Percentiles rank a stretch among this genome's conserved stretches.
Conservation (phyloP, 345 rosid genomes). For the Mercurialis annua region DNA sequence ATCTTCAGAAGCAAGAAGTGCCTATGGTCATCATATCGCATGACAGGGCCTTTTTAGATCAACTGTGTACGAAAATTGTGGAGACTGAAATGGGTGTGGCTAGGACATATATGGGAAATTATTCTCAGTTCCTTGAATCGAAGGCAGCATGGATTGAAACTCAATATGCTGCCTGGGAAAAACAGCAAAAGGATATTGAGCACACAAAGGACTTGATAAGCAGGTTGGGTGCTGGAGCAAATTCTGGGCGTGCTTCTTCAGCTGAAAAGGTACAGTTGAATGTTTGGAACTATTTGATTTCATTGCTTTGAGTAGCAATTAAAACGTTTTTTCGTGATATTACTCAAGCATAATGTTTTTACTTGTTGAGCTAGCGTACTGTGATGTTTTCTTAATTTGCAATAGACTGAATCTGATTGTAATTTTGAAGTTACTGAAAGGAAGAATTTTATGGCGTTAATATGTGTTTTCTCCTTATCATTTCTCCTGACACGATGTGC, state of each 20-base stretch:
- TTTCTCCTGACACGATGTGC: background rate
- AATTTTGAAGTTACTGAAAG: background rate
- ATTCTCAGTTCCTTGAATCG: slow-evolving; percentile 70
- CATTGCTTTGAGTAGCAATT: background rate
- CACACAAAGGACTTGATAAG: slow-evolving; percentile 66
- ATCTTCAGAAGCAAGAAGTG: slow-evolving; percentile 81
- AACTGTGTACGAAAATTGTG: slow-evolving; percentile 87
- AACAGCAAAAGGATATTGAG: slow-evolving; percentile 88
- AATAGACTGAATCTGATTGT: background rate
- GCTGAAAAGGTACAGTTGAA: slow-evolving; percentile 75
- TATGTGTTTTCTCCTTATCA: background rate
- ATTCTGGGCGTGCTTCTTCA: slow-evolving; percentile 91
- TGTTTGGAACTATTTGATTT: background rate
- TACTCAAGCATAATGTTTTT: background rate
- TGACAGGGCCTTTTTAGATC: slow-evolving; percentile 96
- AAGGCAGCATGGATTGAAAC: slow-evolving; percentile 78
- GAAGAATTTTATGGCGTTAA: background rate
- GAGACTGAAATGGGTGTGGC: slow-evolving; percentile 97
- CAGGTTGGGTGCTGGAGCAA: slow-evolving; percentile 81
- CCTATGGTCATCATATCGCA: slow-evolving; percentile 98
- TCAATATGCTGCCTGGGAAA: slow-evolving; percentile 82
- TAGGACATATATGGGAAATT: slow-evolving; percentile 77
- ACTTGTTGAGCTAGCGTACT: background rate
- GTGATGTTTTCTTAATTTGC: background rate
- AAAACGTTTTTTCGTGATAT: background rate